Evolutionary conservation across 1,284 basidiomycete species (phyloP), one percentile per base, ranked within the genome.

Genomic region (Sporisorium reilianum): DNA sequence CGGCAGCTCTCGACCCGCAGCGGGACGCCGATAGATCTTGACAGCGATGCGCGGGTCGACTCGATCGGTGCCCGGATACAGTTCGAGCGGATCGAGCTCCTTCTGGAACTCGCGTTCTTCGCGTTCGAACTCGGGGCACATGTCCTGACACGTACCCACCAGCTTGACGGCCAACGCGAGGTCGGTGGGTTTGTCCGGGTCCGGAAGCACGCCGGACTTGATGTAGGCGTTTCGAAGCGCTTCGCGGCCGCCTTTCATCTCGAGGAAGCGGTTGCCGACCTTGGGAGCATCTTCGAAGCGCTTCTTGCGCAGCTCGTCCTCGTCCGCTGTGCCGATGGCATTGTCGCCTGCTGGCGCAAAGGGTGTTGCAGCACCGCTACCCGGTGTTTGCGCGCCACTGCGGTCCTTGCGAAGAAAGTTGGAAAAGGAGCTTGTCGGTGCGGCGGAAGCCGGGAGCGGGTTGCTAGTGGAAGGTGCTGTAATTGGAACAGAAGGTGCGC

Each of bases 121-220:
- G 22, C 92, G 88, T 86, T 99, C 96, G 79, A 93, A 96, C 54
- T 92, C 90, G 6, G 94, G 93, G 84, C 96, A 98, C 94, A 98
- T 97, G 71, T 93, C 91, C 86, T 88, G 87, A 82, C 96, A 98
- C 1, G 93, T 95, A 20, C 96, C 96, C 14, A 92, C 89, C 80
- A 98, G 91, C 32, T 91, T 92, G 58, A 95, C 92, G 3, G 96
- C 95, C 67, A 95, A 91, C 67, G 92, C 91, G 8, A 97, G 88
- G 25, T 91, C 88, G 73, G 91, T 92, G 5, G 92, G 89, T 30
- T 91, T 90, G 30, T 87, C 84, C 0, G 93, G 94, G 77, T 94
- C 93, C 62, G 93, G 92, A 88, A 97, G 94, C 78, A 92, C 90
- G 5, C 94, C 94, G 32, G 91, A 89, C 3, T 89, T 88, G 64